Evolutionary conservation across 495 filamentous ascomycete genomes (phyloP), one percentile per base, ranked within the genome.

Genomic region (Penicillium psychrofluorescens): DNA sequence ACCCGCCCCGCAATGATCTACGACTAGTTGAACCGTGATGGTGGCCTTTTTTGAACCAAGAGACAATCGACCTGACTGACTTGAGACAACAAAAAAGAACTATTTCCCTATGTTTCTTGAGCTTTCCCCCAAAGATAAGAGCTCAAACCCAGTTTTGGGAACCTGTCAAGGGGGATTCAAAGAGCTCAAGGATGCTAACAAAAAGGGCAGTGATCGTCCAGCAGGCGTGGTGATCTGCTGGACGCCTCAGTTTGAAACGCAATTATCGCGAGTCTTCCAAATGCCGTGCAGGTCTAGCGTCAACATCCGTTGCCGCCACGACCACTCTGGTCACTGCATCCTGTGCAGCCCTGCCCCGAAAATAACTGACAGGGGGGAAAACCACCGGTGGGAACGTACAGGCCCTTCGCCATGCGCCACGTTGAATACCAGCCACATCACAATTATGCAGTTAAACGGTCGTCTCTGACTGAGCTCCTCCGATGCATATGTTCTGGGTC

Each of bases 161-260:
- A 35, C 30, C 12, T 38, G 22, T 29, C 43, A 49, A 53, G 51
- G 51, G 43, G 36, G 32, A 28, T 38, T 40, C 22, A 27, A 49
- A 35, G 38, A 36, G 37, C 33, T 36, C 38, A 32, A 44, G 33
- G 28, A 9, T 7, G 29, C 32, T 22, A n/a, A 32, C 49, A 15
- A 43, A 49, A 44, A 10, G 14, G 42, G 49, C 10, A 55, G 14
- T 6, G 53, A 55, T 55, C 53, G 43, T 8, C 43, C 30, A 34
- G 36, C 47, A 37, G n/a, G 7, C 16, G 13, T 35, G 14, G 38
- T 39, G 36, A n/a, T 46, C 45, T 43, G 32, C 41, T 35, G 15
- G 9, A 46, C 34, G 15, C 40, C 29, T 48, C 50, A 46, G 51
- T 57, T 48, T 60, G 54, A 57, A 57, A 57, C 50, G 15, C 34